These are phyloP conservation scores for Globisporangium camurandrum DNA, from an alignment of 352 stramenopile genomes.

Conservation along the genomic window DNA sequence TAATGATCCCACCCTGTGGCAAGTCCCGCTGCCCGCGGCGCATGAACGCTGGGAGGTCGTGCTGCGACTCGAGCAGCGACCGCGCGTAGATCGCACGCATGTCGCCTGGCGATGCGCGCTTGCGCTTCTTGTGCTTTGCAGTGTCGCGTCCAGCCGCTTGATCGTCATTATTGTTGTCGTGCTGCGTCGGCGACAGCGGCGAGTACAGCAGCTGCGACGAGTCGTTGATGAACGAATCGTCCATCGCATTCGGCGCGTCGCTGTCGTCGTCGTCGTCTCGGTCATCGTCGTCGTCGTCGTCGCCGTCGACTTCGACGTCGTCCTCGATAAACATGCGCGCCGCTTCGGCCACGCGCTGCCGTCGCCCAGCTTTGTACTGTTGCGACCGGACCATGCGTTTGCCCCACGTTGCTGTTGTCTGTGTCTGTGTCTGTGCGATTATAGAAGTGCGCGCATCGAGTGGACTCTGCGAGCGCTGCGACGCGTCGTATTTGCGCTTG, in stretches of 20 bases:
- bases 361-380: conserved; percentile 21
- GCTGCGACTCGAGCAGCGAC: conserved; percentile 55
- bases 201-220: conserved; percentile 79
- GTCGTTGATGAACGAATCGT: conserved; percentile 79
- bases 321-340: conserved; percentile 57
- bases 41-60: conserved; percentile 20
- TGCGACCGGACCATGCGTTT: conserved; percentile 58
- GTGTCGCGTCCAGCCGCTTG: too few relatives aligned
- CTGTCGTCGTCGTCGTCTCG: conserved; percentile 51
- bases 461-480: conserved; percentile 16
- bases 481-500: conserved; percentile 64
- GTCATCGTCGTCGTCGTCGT: conserved; percentile 38
- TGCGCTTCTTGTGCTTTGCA: conserved; percentile 16
- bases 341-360: conserved; percentile 21
- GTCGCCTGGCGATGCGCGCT: conserved; percentile 27
- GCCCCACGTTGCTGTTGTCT: conserved; percentile 21
- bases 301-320: conserved; percentile 46
- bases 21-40: conserved; percentile 33
- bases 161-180: too few relatives aligned
- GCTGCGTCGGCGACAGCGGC: conserved; percentile 13
- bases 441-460: neutral
- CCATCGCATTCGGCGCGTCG: conserved; percentile 24
- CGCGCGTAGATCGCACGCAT: conserved; percentile 77
- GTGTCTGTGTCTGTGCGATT: neutral
- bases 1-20: conserved; percentile 53